Evolutionary conservation across 805 yeast species (phyloP).

Genomic region (Danielozyma ontarioensis): DNA sequence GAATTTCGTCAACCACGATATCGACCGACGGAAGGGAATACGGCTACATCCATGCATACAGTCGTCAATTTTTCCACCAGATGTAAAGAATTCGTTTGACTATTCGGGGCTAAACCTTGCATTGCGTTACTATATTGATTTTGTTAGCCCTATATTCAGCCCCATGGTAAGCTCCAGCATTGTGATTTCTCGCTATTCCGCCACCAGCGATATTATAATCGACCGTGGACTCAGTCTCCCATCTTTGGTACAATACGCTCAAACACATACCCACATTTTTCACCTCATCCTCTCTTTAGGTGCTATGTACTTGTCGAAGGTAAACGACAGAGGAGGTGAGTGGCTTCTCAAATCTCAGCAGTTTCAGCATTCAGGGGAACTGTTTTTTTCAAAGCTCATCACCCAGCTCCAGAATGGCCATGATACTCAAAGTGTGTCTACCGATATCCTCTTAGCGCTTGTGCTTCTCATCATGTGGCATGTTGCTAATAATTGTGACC

Average conservation of each 20-base stretch:
- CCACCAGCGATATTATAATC: constrained; percentile 8
- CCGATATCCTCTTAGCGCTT: constrained; percentile 15
- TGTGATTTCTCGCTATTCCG: neutral
- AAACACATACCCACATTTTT: constrained; percentile 14
- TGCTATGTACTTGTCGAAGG: constrained; percentile 17
- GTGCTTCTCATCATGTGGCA: constrained; percentile 20
- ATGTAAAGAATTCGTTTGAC: constrained; percentile 6
- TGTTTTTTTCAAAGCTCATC: constrained; percentile 10
- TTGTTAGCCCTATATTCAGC: constrained; percentile 22
- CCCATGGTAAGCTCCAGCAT: constrained; percentile 13
- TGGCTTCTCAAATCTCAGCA: constrained; percentile 14
- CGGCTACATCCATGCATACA: constrained; percentile 10
- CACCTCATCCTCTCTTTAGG: constrained; percentile 21
- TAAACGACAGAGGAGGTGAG: constrained; percentile 5
- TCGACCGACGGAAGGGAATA: neutral
- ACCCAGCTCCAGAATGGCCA: constrained; percentile 1
- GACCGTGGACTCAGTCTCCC: constrained; percentile 20
- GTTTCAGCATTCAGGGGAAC: constrained; percentile 14
- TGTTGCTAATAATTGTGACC: constrained; percentile 21
- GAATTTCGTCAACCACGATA: constrained; percentile 12
- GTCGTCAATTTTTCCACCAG: constrained; percentile 19
- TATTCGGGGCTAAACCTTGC: constrained; percentile 15
- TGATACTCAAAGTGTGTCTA: constrained; percentile 4
- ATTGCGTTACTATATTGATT: constrained; percentile 18
- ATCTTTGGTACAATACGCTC: constrained; percentile 20